Evolutionary conservation across 2,329 filamentous ascomycete species (phyloP), one percentile per base, ranked within the genome.

Genomic region (Fusarium graminum): DNA sequence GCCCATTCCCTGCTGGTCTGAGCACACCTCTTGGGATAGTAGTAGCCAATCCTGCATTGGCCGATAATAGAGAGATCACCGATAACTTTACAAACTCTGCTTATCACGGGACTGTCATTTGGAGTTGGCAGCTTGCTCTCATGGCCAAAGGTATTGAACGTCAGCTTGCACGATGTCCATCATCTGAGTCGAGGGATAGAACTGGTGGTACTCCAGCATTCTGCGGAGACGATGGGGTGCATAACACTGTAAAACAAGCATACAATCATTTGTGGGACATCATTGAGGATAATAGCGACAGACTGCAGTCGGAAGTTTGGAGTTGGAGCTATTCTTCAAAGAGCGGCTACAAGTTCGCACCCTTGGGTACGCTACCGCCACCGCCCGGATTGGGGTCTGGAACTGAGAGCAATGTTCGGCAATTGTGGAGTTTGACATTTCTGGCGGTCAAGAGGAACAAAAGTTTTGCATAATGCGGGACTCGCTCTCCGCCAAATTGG

Each of bases 61-160:
- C 84, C 0, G 79, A 76, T 0, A 77, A 83, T 14, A 74, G 79
- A 0, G 77, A 79, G 3, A 83, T 86, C 49, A 80, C 82, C 0
- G 76, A 74, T 1, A 84, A 84, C 50, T 90, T 84, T 63, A 85
- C 85, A 1, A 85, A 82, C n/a, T 78, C 79, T 4, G 85, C 83
- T 0, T 90, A 77, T 38, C 87, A 90, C 56, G 88, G 87, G 0
- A 88, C 87, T 0, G 87, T 91, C 0, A 79, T 90, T 2, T 90
- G 87, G 88, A 83, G 81, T 42, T 90, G 87, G 86, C 87, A 86
- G 53, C 76, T 90, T 6, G 82, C 86, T 1, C 88, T 90, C 82
- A 88, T 90, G 84, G 87, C 85, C 0, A 82, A 81, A 11, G 88
- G 88, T 0, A 74, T 90, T 0, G 82, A 87, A 55, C 74, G 80